Conservation (phyloP, 768 basidiomycete species). For the Boletus sp. region DNA sequence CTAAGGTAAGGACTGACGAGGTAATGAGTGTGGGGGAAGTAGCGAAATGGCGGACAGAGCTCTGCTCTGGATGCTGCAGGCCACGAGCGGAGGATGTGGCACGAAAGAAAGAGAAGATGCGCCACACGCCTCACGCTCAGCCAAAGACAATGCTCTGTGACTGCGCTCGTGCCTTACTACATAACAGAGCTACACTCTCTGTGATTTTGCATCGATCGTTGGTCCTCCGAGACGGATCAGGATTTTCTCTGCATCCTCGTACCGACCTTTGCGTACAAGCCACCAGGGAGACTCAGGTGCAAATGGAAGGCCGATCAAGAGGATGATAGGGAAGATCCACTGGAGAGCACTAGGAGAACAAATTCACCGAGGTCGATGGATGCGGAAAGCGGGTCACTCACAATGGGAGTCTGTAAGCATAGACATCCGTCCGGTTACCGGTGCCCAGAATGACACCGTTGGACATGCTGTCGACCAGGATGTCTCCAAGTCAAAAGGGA, state of each 20-base stretch:
- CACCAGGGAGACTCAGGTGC: conserved; percentile 35
- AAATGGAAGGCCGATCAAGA: conserved; percentile 30
- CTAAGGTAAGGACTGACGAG: too few relatives aligned
- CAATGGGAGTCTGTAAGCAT: conserved; percentile 29
- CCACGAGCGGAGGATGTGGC: too few relatives aligned
- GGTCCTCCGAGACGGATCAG: conserved; percentile 20
- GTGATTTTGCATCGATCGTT: conserved; percentile 23
- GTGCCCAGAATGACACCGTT: conserved; percentile 26
- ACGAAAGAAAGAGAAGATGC: too few relatives aligned
- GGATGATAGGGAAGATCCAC: conserved; percentile 33
- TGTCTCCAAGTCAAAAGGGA: neutral
- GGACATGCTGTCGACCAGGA: conserved; percentile 15
- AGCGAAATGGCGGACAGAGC: too few relatives aligned
- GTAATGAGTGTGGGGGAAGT: too few relatives aligned
- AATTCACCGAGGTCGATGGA: neutral
- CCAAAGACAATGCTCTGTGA: too few relatives aligned
- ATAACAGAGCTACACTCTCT: too few relatives aligned
- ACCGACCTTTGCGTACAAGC: conserved; percentile 30
- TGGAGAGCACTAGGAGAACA: conserved; percentile 25
- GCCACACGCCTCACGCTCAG: too few relatives aligned
- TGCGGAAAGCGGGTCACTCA: neutral
- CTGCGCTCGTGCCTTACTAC: too few relatives aligned
- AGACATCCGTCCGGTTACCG: conserved; percentile 19
- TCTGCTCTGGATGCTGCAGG: too few relatives aligned
- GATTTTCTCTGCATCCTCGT: conserved; percentile 23